Percentiles rank a stretch among this genome's conserved stretches.
phyloP scores from a whole-genome alignment of 2,329 filamentous ascomycete genomes.

The Colletotrichum cordylinicola region DNA sequence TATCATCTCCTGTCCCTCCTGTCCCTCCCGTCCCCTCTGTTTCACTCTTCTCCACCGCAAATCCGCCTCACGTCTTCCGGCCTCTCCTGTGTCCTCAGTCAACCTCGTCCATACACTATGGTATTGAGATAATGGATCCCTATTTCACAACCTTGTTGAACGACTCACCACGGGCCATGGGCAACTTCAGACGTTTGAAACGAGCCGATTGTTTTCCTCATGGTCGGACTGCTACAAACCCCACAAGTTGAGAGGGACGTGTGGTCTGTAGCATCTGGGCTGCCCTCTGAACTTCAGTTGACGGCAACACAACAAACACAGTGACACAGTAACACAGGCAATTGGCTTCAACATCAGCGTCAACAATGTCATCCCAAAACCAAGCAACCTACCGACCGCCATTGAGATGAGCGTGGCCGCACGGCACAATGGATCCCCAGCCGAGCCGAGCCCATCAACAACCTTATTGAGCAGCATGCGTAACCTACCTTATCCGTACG shows the following conservation, averaged over 20 bases:
- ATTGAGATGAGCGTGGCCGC: background rate
- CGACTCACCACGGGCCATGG: background rate
- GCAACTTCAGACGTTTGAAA: constrained; percentile 1
- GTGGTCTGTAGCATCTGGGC: background rate
- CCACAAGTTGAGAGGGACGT: background rate
- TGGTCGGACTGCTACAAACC: background rate
- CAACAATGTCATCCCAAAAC: background rate
- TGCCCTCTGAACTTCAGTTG: background rate
- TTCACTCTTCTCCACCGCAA: background rate
- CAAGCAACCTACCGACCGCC: background rate
- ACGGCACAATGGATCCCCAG: background rate
- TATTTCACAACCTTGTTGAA: background rate
- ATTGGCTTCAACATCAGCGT: background rate
- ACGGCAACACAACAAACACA: background rate
- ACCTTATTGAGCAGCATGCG: background rate
- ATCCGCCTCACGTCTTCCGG: background rate
- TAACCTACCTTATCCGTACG: background rate
- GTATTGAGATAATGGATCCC: background rate
- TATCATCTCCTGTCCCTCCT: background rate
- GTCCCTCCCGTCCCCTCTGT: background rate
- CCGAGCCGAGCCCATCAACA: background rate
- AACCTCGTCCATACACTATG: background rate
- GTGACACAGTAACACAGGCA: background rate
- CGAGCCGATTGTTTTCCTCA: background rate
- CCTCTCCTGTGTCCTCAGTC: background rate